Evolutionary conservation across 305 asterid species (phyloP), one percentile per base, ranked within the genome.

Genomic region (Solanum hybrid): DNA sequence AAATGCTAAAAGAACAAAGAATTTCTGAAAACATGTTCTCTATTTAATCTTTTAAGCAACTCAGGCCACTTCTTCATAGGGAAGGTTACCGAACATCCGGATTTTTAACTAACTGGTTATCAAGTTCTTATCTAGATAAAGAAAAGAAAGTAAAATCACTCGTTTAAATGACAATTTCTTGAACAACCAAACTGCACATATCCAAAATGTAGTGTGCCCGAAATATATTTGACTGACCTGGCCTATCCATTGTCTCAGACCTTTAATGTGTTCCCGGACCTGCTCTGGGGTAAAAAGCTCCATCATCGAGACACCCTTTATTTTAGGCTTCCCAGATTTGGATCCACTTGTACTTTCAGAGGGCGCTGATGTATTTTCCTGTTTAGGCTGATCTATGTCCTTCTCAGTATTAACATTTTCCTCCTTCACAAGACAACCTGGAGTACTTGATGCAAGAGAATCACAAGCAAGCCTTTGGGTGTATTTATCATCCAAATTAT

Each of bases 201-300:
- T 84, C 76, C 35, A 72, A 56, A 46, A 46, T 46, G 72, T 46
- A 56, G 76, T 5, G 31, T 51, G 12, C 1, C 29, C 40, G 4
- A 22, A 80, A 72, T 60, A 85, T 56, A 85, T 51, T 56, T 29
- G 80, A 92, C 97, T 91, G 90, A 97, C 99, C 99, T 98, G 99
- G 92, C 99, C 99, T 86, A 98, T 91, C 99, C 99, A 98, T 95
- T 93, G 97, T 88, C 99, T 94, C 86, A 98, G 98, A 90, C 99
- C 97, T 89, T 64, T 87, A 91, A 97, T 98, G 92, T 98, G 99
- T 92, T 93, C 93, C 86, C 94, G 94, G 89, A 96, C 98, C 93
- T 96, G 96, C 90, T 95, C 99, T 64, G 98, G 98, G 66, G 99
- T 96, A 94, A 98, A 98, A 92, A 98, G 89, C 90, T 98, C 99